These are phyloP conservation scores for Ilex aquifolium DNA, from an alignment of 257 asterid genomes.

Conservation along the genomic window DNA sequence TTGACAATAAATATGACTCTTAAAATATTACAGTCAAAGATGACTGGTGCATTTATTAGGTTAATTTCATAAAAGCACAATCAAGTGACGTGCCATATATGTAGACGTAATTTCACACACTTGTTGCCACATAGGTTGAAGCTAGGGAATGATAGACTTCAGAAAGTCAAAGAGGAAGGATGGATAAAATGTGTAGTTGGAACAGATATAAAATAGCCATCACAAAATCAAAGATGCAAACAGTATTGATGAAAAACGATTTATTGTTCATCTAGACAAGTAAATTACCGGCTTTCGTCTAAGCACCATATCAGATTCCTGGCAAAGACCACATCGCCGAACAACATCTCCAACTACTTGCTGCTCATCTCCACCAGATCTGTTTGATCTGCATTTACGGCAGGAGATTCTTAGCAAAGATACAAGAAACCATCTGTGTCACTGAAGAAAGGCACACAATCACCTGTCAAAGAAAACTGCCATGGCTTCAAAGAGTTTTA, in stretches of 20 bases:
- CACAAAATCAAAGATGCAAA: neutral
- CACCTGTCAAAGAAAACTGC: conserved; percentile 86
- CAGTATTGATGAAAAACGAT: neutral
- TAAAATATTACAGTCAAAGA: too few relatives aligned
- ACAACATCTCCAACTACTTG: conserved; percentile 57
- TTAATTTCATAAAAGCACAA: too few relatives aligned
- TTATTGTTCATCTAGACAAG: conserved; percentile 14
- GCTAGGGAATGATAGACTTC: too few relatives aligned
- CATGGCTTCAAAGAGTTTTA: conserved; percentile 88
- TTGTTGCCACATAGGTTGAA: too few relatives aligned
- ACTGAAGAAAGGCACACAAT: conserved; percentile 7
- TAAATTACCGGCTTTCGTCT: conserved; percentile 69
- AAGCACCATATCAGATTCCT: conserved; percentile 84
- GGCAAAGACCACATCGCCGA: conserved; percentile 74
- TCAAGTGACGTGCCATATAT: too few relatives aligned
- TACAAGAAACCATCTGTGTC: neutral
- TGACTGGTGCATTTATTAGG: too few relatives aligned
- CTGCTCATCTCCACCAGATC: conserved; percentile 54
- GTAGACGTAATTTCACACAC: too few relatives aligned
- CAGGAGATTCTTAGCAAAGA: conserved; percentile 14
- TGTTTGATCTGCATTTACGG: conserved; percentile 60
- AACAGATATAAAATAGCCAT: neutral
- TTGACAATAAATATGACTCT: too few relatives aligned
- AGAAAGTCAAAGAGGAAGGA: neutral
- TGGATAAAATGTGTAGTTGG: neutral